Evolutionary conservation across 2,329 filamentous ascomycete genomes (phyloP), one percentile per base, ranked within the genome.

Genomic region (Fusarium tjaetaba): DNA sequence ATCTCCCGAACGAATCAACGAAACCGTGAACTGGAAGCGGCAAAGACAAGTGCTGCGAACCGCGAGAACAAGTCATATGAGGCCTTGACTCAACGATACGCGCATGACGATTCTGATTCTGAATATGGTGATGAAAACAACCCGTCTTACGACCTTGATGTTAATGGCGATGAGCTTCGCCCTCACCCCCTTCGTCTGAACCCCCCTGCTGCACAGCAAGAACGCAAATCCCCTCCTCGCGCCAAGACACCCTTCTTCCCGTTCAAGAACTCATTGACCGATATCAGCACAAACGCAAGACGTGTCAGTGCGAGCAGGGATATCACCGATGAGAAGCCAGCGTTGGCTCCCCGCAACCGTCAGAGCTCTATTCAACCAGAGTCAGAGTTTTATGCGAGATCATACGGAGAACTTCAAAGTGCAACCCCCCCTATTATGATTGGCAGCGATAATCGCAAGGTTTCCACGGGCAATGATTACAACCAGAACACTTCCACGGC

Each of bases 401-500:
- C 87, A n/a, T 91, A 92, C 72, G 88, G 88, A n/a, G 85, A 88
- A 55, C 82, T 91, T 51, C 86, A 85, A 75, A 77, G 86, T 7
- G 86, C 82, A 2, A 88, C 87, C 11, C 87, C 88, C 34, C 89
- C 89, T 0, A 78, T 89, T 20, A 84, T 89, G 75, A 84, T 89
- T 72, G 78, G 90, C 18, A 87, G 86, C 20, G 79, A 77, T 28
- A 81, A 79, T 32, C 83, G 89, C 52, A 89, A 91, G 78, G 84
- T 90, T 9, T 90, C 88, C 18, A 88, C 87, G 10, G 90, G 89
- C 3, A 89, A 88, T 66, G 90, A 92, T 77, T 88, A 85, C 63
- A 83, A 83, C 63, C 70, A 79, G 36, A 73, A 72, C 68, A 68
- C 78, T 39, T 77, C 81, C 15, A 69, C 75, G 32, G 77, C 78